A percentile compares a stretch with the other conserved stretches of the same genome.
Conservation (phyloP, 2,329 filamentous ascomycete genomes). For the Sporothrix pallida region DNA sequence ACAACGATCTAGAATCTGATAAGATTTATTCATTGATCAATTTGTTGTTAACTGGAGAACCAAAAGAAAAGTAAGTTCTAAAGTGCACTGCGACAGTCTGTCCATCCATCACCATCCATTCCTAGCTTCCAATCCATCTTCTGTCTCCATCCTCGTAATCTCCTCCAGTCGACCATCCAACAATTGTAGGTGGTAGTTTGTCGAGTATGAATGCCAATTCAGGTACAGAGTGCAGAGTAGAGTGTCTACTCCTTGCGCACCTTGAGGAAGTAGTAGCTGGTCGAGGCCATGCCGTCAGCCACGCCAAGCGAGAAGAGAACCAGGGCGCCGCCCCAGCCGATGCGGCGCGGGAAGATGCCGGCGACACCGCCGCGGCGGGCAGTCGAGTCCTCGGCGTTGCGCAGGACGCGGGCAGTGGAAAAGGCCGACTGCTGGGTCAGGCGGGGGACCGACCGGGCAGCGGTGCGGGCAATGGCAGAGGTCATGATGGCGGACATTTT, state of each 20-base stretch:
- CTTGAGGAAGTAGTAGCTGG: neutral
- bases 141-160: too few relatives aligned
- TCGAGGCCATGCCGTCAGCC: neutral
- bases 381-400: neutral
- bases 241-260: neutral
- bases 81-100: too few relatives aligned
- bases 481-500: conserved; percentile 3
- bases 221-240: too few relatives aligned
- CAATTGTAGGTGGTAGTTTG: too few relatives aligned
- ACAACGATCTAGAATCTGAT: too few relatives aligned
- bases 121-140: too few relatives aligned
- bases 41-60: too few relatives aligned
- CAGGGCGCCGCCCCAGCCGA: neutral
- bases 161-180: too few relatives aligned
- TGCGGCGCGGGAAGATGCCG: conserved; percentile 2
- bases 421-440: neutral
- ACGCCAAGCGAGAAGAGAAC: neutral
- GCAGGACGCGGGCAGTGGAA: neutral
- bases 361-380: conserved; percentile 7
- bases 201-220: too few relatives aligned
- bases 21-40: too few relatives aligned
- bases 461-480: neutral
- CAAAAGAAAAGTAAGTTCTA: too few relatives aligned
- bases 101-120: too few relatives aligned
- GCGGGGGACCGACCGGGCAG: neutral